Base-by-base conservation (phyloP, 257 asterid species). In the Jasminum sambac region DNA sequence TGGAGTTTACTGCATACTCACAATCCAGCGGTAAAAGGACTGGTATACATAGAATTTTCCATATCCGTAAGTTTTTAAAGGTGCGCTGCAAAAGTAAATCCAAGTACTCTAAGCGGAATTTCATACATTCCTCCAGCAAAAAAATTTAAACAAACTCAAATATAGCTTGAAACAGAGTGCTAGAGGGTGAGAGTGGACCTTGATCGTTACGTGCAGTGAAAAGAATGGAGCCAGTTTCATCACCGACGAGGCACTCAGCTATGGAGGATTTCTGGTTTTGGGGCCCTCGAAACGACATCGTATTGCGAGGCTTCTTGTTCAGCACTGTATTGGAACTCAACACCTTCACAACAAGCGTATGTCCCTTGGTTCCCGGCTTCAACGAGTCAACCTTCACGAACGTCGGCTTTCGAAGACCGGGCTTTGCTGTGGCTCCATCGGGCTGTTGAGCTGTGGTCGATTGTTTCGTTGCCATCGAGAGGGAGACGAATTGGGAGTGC, bases 351-450 rank as follows among this genome's bases (percentile, higher is more conserved):
- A 75, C 71, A 66, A 83, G 70, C 30, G 74, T 83, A 63, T 83
- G 87, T 10, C 87, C 87, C 42, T 66, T 58, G 62, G 87, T 83
- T 2, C 84, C 87, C 3, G 87, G 87, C 67, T 68, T 77, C 11
- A 83, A 82, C 17, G 71, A 77, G 6, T 64, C 71, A 38, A 79
- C 84, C 74, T 83, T 79, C 41, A 79, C 87, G 30, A 83, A 83
- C 25, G 77, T 80, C 6, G 87, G 87, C 50, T 79, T 83, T 72
- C 84, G 62, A 55, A 55, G 62, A 2, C 34, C 62, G 62, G 59
- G 36, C 36, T 23, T 55, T 9, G 62, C 36, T 17, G 62, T 23
- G 26, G 5, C 17, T 17, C 59, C 59, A 19, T 50, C 59, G 5
- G 59, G 16, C 62, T 55, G 62, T 21, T 55, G 62, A 17, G 62